phyloP scores from a whole-genome alignment of 169 alveolate genomes.

The Theileria equi region DNA sequence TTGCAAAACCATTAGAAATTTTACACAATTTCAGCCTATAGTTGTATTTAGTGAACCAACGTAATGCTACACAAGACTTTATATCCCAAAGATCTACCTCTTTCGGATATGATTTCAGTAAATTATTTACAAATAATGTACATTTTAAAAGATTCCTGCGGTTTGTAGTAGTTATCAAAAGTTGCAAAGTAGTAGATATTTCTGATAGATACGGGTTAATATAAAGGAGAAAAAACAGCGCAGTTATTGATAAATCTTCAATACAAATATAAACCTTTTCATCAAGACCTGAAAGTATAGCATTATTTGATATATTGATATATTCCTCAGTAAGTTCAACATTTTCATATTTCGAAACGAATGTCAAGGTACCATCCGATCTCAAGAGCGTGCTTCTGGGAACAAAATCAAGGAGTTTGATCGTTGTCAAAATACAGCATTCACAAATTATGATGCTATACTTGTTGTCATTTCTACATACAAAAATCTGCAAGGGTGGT shows the following conservation, averaged over 20 bases:
- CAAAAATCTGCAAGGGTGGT: no score
- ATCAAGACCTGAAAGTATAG: no score
- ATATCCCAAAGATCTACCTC: constrained; percentile 14
- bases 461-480: no score
- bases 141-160: background rate
- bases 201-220: constrained; percentile 1
- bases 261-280: background rate
- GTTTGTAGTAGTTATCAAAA: background rate
- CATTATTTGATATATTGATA: no score
- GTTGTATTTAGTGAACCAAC: constrained; percentile 12
- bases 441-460: no score
- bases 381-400: no score
- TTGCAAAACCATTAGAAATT: background rate
- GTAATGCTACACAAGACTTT: constrained; percentile 2
- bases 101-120: constrained; percentile 3
- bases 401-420: no score
- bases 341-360: no score
- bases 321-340: no score
- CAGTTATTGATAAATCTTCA: background rate
- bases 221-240: constrained; percentile 2
- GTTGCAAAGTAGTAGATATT: background rate
- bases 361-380: no score
- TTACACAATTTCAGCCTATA: background rate
- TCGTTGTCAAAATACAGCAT: no score
- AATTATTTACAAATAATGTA: background rate